Percentiles rank a stretch among this genome's conserved stretches.
phyloP scores from a whole-genome alignment of 768 basidiomycete genomes.

The Lentinula raphanica region DNA sequence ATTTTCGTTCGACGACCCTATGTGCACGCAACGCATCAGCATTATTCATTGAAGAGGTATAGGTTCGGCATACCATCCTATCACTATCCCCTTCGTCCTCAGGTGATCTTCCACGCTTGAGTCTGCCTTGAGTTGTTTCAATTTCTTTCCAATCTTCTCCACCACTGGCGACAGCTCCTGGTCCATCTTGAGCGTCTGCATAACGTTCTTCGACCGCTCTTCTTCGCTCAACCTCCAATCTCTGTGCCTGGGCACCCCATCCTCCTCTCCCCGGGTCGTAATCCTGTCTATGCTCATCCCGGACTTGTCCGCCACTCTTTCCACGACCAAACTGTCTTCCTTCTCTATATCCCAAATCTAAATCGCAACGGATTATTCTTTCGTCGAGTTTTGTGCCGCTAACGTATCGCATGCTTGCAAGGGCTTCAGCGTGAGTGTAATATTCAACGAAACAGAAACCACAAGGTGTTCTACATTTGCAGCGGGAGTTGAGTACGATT shows the following conservation, averaged over 20 bases:
- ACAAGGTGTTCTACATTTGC: conserved; percentile 67
- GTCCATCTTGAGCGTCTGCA: conserved; percentile 71
- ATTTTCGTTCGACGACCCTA: conserved; percentile 57
- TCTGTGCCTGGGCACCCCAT: conserved; percentile 86
- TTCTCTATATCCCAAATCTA: conserved; percentile 95
- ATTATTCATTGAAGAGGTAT: conserved; percentile 2
- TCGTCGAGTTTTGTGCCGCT: conserved; percentile 99
- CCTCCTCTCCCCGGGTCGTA: conserved; percentile 96
- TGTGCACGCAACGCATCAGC: neutral
- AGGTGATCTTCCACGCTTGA: conserved; percentile 72
- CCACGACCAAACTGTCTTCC: conserved; percentile 96
- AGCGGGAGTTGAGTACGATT: neutral
- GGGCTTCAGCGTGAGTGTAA: conserved; percentile 90
- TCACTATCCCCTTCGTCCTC: conserved; percentile 65
- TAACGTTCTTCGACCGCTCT: conserved; percentile 85
- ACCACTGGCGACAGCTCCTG: conserved; percentile 76
- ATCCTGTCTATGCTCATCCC: conserved; percentile 95
- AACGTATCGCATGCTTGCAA: conserved; percentile 89
- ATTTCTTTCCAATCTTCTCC: conserved; percentile 83
- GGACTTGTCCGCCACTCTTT: conserved; percentile 94
- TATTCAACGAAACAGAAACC: conserved; percentile 97
- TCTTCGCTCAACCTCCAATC: conserved; percentile 66
- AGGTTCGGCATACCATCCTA: conserved; percentile 43
- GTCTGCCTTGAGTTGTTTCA: conserved; percentile 38
- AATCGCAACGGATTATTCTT: conserved; percentile 94